Conservation (phyloP, 2,329 filamentous ascomycete genomes). For the Pseudogymnoascus sp. region DNA sequence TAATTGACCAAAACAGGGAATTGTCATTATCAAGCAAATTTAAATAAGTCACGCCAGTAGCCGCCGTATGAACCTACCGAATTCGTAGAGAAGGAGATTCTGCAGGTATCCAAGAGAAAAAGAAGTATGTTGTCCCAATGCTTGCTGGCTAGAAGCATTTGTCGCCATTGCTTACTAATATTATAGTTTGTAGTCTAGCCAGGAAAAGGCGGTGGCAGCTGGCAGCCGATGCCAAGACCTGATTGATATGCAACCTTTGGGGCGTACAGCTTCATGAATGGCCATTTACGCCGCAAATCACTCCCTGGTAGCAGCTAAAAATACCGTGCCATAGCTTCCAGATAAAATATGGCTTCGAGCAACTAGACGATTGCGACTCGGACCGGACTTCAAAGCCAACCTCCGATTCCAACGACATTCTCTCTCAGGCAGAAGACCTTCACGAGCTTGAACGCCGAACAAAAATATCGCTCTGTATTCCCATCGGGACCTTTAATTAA, state of each 20-base stretch:
- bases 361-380: background rate
- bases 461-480: background rate
- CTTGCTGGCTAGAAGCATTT: background rate
- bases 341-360: background rate
- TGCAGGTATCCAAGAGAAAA: background rate
- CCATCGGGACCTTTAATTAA: background rate
- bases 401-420: background rate
- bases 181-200: background rate
- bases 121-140: too few species aligned
- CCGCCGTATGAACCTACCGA: background rate
- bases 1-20: too few species aligned
- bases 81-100: background rate
- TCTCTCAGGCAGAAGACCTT: background rate
- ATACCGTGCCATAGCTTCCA: background rate
- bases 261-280: background rate
- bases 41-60: background rate
- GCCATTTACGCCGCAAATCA: background rate
- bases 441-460: background rate
- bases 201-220: background rate
- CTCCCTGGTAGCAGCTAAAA: background rate
- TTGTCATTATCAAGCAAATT: too few species aligned
- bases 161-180: background rate
- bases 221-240: background rate
- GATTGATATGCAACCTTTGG: constrained; percentile 7
- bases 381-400: background rate